Base-by-base conservation (phyloP, 306 rosid species). In the Rosa multiflora region DNA sequence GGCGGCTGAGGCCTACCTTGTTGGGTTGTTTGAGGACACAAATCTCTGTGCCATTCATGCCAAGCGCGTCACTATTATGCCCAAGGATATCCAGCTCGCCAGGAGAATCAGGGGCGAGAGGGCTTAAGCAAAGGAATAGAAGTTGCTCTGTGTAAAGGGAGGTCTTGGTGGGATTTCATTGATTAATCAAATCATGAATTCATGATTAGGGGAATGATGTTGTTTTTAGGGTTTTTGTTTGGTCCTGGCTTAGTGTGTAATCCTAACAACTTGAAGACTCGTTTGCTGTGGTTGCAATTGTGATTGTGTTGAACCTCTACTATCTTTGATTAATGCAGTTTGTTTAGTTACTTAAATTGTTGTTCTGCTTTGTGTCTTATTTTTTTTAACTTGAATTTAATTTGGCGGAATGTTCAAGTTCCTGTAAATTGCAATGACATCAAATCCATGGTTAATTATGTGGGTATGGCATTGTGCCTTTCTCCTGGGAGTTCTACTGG, bases 1-100 rank as follows among this genome's bases (percentile, higher is more conserved):
- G 77, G 87, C 89, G 15, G 89, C 87, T 4, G 89, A 86, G 74
- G 89, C 89, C 4, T 86, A 83, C 76, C 83, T 86, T 1, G 87
- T 83, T 29, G 89, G 87, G 8, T 32, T 86, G 77, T 86, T 86
- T 43, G 87, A 86, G 80, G 89, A 86, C 35, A 83, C 89, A 1
- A 83, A 83, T 37, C 85, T 86, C 12, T 83, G 87, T 35, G 88
- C 88, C 40, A 86, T 83, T 49, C 86, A 86, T 21, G 86, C 86
- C 72, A 83, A 78, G 64, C 82, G 86, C 1, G 83, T 79, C 43
- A 83, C 86, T 0, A 79, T 83, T 46, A 83, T 79, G 83, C 83
- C 83, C 8, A 79, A 83, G 81, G 86, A 83, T 63, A 79, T 80
- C 56, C 87, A 86, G 23, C 89, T 86, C 23, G 89, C 88, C 56